Conservation (phyloP, 75 land plant genomes). For the Chamaecyparis obtusa region DNA sequence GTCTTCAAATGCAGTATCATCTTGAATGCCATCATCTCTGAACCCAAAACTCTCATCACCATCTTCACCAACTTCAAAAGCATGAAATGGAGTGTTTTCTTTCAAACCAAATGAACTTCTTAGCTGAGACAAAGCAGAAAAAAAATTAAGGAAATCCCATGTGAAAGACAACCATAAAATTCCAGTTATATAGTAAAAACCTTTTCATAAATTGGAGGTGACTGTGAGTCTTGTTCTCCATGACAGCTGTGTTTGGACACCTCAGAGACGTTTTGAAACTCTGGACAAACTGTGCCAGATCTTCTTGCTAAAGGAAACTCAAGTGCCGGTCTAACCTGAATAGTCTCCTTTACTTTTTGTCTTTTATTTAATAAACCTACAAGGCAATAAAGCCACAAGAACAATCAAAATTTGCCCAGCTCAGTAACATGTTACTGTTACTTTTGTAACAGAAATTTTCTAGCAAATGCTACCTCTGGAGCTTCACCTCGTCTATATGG, state of each 20-base stretch:
- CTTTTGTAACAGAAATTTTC: background rate
- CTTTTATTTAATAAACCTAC: conserved; percentile 18
- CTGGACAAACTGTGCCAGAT: conserved; percentile 39
- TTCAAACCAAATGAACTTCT: conserved; percentile 42
- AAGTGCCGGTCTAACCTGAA: conserved; percentile 3
- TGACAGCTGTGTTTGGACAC: conserved; percentile 1
- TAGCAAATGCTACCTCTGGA: conserved; percentile 12
- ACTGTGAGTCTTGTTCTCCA: conserved; percentile 16
- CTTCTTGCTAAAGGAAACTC: conserved; percentile 63
- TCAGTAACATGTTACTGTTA: background rate
- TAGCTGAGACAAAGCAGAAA: conserved; percentile 38
- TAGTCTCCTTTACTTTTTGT: conserved; percentile 6
- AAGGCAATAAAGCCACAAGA: background rate
- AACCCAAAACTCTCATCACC: background rate
- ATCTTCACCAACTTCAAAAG: conserved; percentile 13
- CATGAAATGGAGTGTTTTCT: conserved; percentile 13
- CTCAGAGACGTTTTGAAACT: conserved; percentile 43
- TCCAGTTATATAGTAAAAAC: conserved; percentile 14
- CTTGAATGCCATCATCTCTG: conserved; percentile 16
- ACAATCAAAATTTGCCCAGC: background rate
- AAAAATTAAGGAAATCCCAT: background rate
- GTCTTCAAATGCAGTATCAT: conserved; percentile 29
- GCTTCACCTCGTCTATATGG: conserved; percentile 73
- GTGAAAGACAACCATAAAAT: background rate
- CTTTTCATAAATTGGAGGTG: conserved; percentile 63